Conservation (phyloP, 805 yeast genomes). For the Lachancea nothofagi region DNA sequence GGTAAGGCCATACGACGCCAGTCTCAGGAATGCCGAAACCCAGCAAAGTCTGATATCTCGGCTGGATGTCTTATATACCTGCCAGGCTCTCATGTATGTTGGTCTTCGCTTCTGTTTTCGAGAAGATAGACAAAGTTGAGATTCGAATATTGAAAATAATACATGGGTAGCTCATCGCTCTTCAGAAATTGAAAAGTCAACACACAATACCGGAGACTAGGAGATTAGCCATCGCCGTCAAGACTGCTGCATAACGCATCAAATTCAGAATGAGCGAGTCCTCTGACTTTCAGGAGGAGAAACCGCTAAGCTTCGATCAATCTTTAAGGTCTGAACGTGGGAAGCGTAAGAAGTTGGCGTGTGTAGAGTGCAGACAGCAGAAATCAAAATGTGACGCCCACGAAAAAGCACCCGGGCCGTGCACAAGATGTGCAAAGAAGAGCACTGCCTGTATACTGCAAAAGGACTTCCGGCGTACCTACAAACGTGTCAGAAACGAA, state of each 20-base stretch:
- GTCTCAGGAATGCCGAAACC: slow-evolving; percentile 61
- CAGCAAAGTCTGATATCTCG: slow-evolving; percentile 60
- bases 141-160: too few relatives aligned
- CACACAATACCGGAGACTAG: neutral
- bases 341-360: slow-evolving; percentile 62
- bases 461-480: slow-evolving; percentile 81
- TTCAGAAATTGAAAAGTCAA: neutral
- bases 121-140: neutral
- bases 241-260: neutral
- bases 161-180: slow-evolving; percentile 11
- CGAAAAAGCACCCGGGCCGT: slow-evolving; percentile 68
- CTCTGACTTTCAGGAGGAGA: neutral
- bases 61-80: slow-evolving; percentile 34
- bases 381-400: slow-evolving; percentile 87
- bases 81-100: slow-evolving; percentile 4
- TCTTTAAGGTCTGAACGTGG: slow-evolving; percentile 3
- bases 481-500: slow-evolving; percentile 79
- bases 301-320: neutral
- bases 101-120: too few relatives aligned
- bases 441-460: slow-evolving; percentile 66
- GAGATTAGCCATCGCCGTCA: neutral
- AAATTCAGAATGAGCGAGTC: neutral
- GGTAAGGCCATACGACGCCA: slow-evolving; percentile 71
- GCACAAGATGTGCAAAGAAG: slow-evolving; percentile 74
- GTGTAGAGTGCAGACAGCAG: slow-evolving; percentile 95